Evolutionary conservation across 148 eudicot species (phyloP).

Genomic region (Rhododendron mucronatum): DNA sequence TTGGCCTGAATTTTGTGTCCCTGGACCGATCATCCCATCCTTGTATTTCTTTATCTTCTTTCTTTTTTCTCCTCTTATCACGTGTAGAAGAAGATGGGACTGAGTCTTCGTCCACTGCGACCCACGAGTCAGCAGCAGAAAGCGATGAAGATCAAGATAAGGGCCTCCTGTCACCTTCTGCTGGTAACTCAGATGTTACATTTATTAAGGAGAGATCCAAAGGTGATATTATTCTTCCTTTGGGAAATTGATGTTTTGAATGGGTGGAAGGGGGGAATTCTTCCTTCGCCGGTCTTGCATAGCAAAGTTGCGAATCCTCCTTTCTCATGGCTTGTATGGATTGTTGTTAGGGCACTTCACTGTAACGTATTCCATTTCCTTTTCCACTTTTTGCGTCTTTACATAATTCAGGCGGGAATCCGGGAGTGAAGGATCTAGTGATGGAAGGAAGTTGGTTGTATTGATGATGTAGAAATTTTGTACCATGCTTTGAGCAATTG

Average conservation of each 20-base stretch:
- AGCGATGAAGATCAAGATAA: conserved; percentile 51
- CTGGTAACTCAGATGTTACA: conserved; percentile 41
- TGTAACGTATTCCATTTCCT: neutral
- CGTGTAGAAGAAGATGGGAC: conserved; percentile 41
- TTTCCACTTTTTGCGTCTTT: neutral
- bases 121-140: conserved; percentile 33
- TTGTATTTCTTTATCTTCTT: neutral
- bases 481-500: neutral
- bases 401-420: neutral
- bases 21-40: neutral
- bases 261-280: neutral
- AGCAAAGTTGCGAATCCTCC: neutral
- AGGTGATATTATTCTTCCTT: conserved; percentile 19
- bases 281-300: neutral
- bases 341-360: neutral
- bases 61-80: neutral
- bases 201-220: conserved; percentile 55
- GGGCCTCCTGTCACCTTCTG: conserved; percentile 32
- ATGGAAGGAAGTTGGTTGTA: conserved; percentile 9
- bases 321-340: neutral
- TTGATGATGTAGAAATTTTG: conserved; percentile 6
- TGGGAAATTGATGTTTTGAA: neutral
- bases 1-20: neutral
- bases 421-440: conserved; percentile 8
- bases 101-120: conserved; percentile 37